Evolutionary conservation across 306 rosid species (phyloP).

Genomic region (Begonia peltatifolia): DNA sequence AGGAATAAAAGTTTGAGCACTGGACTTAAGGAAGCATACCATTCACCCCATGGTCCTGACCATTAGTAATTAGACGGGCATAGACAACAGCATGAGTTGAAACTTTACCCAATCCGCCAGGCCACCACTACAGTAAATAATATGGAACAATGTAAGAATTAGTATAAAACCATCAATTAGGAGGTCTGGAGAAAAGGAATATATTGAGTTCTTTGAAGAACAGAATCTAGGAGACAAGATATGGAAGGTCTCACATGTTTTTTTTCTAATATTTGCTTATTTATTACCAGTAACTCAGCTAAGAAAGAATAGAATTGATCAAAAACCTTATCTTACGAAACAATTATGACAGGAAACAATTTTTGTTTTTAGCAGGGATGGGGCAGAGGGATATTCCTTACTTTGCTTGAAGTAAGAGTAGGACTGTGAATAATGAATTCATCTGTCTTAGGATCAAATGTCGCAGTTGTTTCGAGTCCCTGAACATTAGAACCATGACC

Average conservation of each 20-base stretch:
- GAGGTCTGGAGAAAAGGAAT: no score
- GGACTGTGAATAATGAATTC: conserved; percentile 86
- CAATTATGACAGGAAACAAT: no score
- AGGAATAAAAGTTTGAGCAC: conserved; percentile 4
- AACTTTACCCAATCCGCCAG: conserved; percentile 93
- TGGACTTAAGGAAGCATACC: conserved; percentile 29
- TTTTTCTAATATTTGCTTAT: no score
- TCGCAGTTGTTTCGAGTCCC: conserved; percentile 97
- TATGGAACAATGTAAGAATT: conserved; percentile 10
- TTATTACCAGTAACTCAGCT: no score
- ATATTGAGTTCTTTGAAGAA: no score
- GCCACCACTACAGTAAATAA: conserved; percentile 84
- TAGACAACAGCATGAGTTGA: conserved; percentile 76
- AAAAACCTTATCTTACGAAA: no score
- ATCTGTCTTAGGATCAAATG: conserved; percentile 71
- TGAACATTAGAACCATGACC: conserved; percentile 98
- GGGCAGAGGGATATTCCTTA: conserved; percentile 23
- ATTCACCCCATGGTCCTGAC: conserved; percentile 65
- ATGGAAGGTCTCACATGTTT: no score
- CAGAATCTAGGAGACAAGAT: no score
- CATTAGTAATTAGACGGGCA: conserved; percentile 74
- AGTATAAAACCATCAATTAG: not conserved
- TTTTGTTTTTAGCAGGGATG: not conserved
- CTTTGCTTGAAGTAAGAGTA: conserved; percentile 90
- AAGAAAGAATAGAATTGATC: no score